phyloP scores from a whole-genome alignment of 2,329 filamentous ascomycete species.

The Neonectria sp. region DNA sequence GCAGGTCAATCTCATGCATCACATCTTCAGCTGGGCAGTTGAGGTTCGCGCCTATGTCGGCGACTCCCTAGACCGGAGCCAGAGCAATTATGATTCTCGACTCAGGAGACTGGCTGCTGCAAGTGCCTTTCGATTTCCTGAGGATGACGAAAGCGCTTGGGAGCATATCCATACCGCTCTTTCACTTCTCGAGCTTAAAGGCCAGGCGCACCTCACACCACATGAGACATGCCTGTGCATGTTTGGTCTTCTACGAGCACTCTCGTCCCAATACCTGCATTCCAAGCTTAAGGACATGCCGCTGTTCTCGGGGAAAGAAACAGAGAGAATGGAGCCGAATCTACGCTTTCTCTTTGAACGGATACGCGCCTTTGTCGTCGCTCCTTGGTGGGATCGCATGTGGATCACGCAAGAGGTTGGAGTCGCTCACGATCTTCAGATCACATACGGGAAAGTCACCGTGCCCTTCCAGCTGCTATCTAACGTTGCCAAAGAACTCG shows the following conservation, averaged over 20 bases:
- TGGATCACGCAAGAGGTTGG: slow-evolving; percentile 43
- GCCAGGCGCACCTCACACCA: slow-evolving; percentile 10
- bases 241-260: slow-evolving; percentile 27
- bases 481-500: slow-evolving; percentile 2
- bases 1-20: slow-evolving; percentile 43
- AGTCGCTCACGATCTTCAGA: slow-evolving; percentile 32
- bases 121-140: slow-evolving; percentile 26
- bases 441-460: slow-evolving; percentile 34
- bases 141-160: slow-evolving; percentile 16
- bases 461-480: slow-evolving; percentile 29
- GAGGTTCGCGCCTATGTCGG: slow-evolving; percentile 38
- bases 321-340: slow-evolving; percentile 24
- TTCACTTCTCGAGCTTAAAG: slow-evolving; percentile 19
- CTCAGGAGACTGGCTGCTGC: slow-evolving; percentile 25
- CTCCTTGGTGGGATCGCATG: slow-evolving; percentile 43
- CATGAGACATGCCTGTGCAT: slow-evolving; percentile 32
- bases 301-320: slow-evolving; percentile 15
- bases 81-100: slow-evolving; percentile 17
- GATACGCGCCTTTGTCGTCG: slow-evolving; percentile 35
- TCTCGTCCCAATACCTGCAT: slow-evolving; percentile 18
- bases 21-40: slow-evolving; percentile 42
- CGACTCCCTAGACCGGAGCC: slow-evolving; percentile 22
- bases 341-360: slow-evolving; percentile 37
- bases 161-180: slow-evolving; percentile 16
- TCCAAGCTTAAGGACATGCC: slow-evolving; percentile 12